phyloP scores from a whole-genome alignment of 805 yeast genomes.

The Peterozyma xylosa region DNA sequence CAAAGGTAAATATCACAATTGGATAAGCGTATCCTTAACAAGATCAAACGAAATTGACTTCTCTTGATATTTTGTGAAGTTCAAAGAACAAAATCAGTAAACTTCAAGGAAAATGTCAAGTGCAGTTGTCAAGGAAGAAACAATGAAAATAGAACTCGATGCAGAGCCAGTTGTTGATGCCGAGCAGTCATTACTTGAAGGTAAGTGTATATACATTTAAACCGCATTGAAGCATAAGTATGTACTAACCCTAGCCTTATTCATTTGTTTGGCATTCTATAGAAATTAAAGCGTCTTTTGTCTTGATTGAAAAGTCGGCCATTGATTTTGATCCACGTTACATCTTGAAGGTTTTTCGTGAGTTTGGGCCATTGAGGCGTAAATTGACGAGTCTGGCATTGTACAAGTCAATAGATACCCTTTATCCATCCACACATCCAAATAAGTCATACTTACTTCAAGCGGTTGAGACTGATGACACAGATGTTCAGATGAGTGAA shows the following conservation, averaged over 20 bases:
- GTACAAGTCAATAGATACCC: constrained; percentile 40
- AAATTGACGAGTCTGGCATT: constrained; percentile 49
- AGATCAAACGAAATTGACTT: too few species aligned
- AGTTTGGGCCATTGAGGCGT: constrained; percentile 68
- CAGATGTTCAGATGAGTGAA: constrained; percentile 17
- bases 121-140: too few species aligned
- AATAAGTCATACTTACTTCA: constrained; percentile 33
- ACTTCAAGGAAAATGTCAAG: too few species aligned
- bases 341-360: constrained; percentile 79
- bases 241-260: background rate
- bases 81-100: too few species aligned
- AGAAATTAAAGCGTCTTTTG: constrained; percentile 23
- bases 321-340: constrained; percentile 78
- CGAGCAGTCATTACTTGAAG: background rate
- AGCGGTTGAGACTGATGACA: constrained; percentile 20
- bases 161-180: background rate
- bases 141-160: too few species aligned
- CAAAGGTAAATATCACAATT: too few species aligned
- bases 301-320: constrained; percentile 53
- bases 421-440: constrained; percentile 46
- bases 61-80: too few species aligned
- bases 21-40: too few species aligned
- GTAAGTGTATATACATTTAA: background rate
- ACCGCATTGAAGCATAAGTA: background rate
- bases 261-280: background rate